Base-by-base conservation (phyloP, 2,329 filamentous ascomycete genomes). In the Botryotinia narcissicola region DNA sequence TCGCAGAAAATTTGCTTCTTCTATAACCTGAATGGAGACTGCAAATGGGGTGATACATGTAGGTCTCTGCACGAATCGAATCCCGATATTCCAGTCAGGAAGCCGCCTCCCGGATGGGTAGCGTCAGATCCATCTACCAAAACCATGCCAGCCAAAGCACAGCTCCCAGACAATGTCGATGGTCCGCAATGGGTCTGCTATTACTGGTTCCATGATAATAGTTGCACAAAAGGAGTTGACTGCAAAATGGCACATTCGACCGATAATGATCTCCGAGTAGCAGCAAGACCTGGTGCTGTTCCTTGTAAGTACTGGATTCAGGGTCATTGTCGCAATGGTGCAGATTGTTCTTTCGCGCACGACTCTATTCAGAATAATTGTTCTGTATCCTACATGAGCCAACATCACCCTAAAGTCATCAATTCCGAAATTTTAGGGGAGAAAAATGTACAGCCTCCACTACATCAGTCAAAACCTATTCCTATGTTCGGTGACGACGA, bases 1-100 rank as follows among this genome's bases (percentile, higher is more conserved):
- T 22, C 66, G 37, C 48, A 42, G n/a, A 29, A 63, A 51, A 74
- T 74, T 40, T 76, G 76, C 54, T 68, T 75, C 42, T 77, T 76
- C 64, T 76, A 73, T 37, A 37, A 71, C 46, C 32, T 60, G 14
- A 62, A 69, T 63, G 62, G 71, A 8, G n/a, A 32, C 35, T 74
- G 73, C 44, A 42, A 18, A 16, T 32, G 35, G 10, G 48, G 73
- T 16, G 51, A 64, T 8, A 46, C 57, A 16, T 74, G 73, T 37
- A 68, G 57, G 5, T 59, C 25, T 32, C 35, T 74, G 25, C 68
- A 70, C 12, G 44, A 44, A 25, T 63, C 54, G 29, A 22, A 22
- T 22, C 25, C 54, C 29, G 20, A 20, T 48, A 42, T 63, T 35
- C 68, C 54, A 35, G 42, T 70, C 18, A 48, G n/a, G 25, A 60